These are phyloP conservation scores for Suillus americanus DNA, from an alignment of 768 basidiomycete species.

Conservation along the genomic window DNA sequence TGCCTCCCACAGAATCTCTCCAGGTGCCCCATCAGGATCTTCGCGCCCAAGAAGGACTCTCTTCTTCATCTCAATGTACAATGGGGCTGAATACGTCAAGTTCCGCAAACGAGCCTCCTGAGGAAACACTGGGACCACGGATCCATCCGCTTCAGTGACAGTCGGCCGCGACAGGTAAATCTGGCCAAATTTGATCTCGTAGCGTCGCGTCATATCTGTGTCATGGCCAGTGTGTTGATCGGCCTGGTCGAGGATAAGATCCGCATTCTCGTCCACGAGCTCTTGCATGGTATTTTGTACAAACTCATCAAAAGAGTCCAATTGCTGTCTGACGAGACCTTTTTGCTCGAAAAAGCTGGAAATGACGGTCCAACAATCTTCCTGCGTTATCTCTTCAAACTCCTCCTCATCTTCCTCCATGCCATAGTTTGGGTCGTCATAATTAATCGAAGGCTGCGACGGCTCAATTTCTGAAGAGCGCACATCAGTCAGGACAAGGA, in stretches of 20 bases:
- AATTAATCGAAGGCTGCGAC: constrained; percentile 47
- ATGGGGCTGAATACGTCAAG: constrained; percentile 91
- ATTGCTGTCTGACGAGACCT: constrained; percentile 95
- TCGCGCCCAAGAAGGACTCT: constrained; percentile 76
- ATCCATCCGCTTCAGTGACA: constrained; percentile 93
- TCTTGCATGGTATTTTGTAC: constrained; percentile 99
- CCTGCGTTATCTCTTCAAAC: constrained; percentile 84
- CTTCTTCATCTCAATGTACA: constrained; percentile 96
- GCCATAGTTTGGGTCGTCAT: constrained; percentile 60
- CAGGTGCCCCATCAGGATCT: constrained; percentile 77
- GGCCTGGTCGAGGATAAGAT: constrained; percentile 93
- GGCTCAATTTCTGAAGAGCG: constrained; percentile 45
- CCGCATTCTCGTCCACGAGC: constrained; percentile 94
- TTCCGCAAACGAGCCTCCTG: constrained; percentile 96
- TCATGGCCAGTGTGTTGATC: constrained; percentile 93
- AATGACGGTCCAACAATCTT: constrained; percentile 95
- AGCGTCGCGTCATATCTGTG: constrained; percentile 81
- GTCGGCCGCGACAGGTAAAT: constrained; percentile 96
- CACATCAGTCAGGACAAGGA: constrained; percentile 33
- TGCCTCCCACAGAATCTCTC: constrained; percentile 75
- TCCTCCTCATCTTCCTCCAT: constrained; percentile 54
- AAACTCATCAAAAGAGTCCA: constrained; percentile 98
- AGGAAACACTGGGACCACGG: constrained; percentile 90
- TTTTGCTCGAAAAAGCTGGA: constrained; percentile 96
- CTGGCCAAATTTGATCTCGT: constrained; percentile 96